A percentile compares a stretch with the other conserved stretches of the same genome.
Evolutionary conservation across 2,329 filamentous ascomycete species (phyloP).

Genomic region (Leptodontidium sp.): DNA sequence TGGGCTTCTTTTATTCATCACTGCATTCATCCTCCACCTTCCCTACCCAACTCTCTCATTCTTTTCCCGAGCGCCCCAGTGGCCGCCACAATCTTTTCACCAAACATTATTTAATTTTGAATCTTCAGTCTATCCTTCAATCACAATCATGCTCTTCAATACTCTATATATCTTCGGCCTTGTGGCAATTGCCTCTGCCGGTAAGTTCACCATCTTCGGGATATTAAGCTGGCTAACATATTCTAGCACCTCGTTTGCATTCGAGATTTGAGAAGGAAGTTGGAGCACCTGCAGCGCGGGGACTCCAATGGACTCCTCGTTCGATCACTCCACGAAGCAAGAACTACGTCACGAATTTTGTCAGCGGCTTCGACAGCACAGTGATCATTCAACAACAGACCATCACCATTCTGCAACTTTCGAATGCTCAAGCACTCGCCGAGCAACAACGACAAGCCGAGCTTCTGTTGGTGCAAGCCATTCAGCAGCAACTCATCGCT

Average conservation of each 20-base stretch:
- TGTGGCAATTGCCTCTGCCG: slow-evolving; percentile 37
- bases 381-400: slow-evolving; percentile 29
- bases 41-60: slow-evolving; percentile 37
- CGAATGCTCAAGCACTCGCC: slow-evolving; percentile 20
- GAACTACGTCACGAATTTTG: slow-evolving; percentile 29
- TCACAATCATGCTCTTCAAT: slow-evolving; percentile 42
- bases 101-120: slow-evolving; percentile 37
- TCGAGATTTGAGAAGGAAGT: slow-evolving; percentile 36
- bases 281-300: slow-evolving; percentile 34
- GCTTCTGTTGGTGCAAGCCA: slow-evolving; percentile 30
- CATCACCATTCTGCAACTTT: slow-evolving; percentile 30
- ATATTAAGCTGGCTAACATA: slow-evolving; percentile 27
- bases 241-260: slow-evolving; percentile 38
- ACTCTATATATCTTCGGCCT: slow-evolving; percentile 39
- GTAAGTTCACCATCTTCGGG: slow-evolving; percentile 31
- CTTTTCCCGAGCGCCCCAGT: slow-evolving; percentile 45
- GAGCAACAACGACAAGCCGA: slow-evolving; percentile 30
- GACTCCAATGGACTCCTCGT: slow-evolving; percentile 37
- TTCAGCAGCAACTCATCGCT: slow-evolving; percentile 35
- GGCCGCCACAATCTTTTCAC: slow-evolving; percentile 41
- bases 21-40: slow-evolving; percentile 34
- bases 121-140: slow-evolving; percentile 24
- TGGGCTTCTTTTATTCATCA: slow-evolving; percentile 32
- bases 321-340: slow-evolving; percentile 20
- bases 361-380: slow-evolving; percentile 17